These are phyloP conservation scores for Fusarium chuoi DNA, from an alignment of 2,329 filamentous ascomycete species.

Conservation along the genomic window DNA sequence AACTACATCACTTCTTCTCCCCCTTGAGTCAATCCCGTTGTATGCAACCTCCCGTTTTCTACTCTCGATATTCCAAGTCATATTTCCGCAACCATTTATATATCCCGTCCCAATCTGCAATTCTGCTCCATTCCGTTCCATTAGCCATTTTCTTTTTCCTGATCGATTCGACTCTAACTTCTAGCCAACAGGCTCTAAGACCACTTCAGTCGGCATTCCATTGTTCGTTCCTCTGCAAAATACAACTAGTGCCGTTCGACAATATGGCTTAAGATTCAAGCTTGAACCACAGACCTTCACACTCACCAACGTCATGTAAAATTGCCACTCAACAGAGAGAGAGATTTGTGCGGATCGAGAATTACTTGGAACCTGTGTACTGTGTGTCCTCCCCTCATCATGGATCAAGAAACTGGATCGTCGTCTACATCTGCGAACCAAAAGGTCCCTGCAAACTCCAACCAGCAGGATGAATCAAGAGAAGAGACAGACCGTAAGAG, in stretches of 20 bases:
- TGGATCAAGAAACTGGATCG: slow-evolving; percentile 33
- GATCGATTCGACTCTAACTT: slow-evolving; percentile 10
- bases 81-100: neutral
- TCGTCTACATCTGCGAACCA: slow-evolving; percentile 9
- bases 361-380: neutral
- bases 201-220: neutral
- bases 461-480: slow-evolving; percentile 51
- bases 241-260: slow-evolving; percentile 12
- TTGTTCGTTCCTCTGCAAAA: neutral
- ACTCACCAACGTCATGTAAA: slow-evolving; percentile 38
- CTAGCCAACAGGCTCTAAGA: slow-evolving; percentile 1
- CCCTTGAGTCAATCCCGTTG: slow-evolving; percentile 1
- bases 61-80: neutral
- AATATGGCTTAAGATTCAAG: slow-evolving; percentile 17
- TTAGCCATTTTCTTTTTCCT: neutral
- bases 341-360: slow-evolving; percentile 26
- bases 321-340: slow-evolving; percentile 2
- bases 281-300: neutral
- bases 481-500: slow-evolving; percentile 60
- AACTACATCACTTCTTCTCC: slow-evolving; percentile 5
- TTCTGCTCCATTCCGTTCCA: neutral
- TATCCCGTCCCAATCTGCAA: slow-evolving; percentile 1
- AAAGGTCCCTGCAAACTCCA: slow-evolving; percentile 45
- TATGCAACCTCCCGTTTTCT: slow-evolving; percentile 14
- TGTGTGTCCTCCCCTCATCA: slow-evolving; percentile 5